Evolutionary conservation across 352 stramenopile genomes (phyloP).

Genomic region (Phytophthora colocasiae): DNA sequence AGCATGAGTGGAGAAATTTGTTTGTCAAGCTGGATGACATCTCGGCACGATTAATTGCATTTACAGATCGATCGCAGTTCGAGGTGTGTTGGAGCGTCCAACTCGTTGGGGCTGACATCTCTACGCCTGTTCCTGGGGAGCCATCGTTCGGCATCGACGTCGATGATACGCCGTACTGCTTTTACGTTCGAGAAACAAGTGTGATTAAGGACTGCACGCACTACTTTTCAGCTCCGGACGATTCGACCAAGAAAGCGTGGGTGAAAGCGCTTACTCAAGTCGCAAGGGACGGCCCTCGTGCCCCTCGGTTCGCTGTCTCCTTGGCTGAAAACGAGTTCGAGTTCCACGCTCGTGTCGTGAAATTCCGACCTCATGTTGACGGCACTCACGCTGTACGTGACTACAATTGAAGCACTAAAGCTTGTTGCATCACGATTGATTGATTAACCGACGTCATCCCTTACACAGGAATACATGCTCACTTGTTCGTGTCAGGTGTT

Average conservation of each 20-base stretch:
- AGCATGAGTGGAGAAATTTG: constrained; percentile 54
- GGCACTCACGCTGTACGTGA: constrained; percentile 56
- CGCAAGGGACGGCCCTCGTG: constrained; percentile 50
- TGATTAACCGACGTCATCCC: too few species aligned
- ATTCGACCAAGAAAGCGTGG: constrained; percentile 64
- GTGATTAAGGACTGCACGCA: constrained; percentile 40
- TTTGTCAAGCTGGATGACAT: constrained; percentile 76
- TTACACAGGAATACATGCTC: constrained; percentile 66
- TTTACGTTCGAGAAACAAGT: constrained; percentile 60
- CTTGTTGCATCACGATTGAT: too few species aligned
- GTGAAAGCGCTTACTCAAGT: constrained; percentile 53
- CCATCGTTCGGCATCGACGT: constrained; percentile 55
- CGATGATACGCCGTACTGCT: constrained; percentile 61
- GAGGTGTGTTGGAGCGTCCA: constrained; percentile 59
- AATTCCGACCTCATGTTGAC: constrained; percentile 47
- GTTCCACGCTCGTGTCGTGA: constrained; percentile 52
- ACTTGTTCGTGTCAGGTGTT: constrained; percentile 66
- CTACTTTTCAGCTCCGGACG: constrained; percentile 52
- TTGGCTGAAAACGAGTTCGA: constrained; percentile 46
- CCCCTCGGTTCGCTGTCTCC: constrained; percentile 46
- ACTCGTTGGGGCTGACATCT: constrained; percentile 59
- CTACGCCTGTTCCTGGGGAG: constrained; percentile 62
- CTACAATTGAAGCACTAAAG: neutral
- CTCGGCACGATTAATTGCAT: constrained; percentile 64
- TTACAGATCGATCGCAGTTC: constrained; percentile 55